Base-by-base conservation (phyloP, 495 filamentous ascomycete genomes). In the Parachaetomium inaequale region DNA sequence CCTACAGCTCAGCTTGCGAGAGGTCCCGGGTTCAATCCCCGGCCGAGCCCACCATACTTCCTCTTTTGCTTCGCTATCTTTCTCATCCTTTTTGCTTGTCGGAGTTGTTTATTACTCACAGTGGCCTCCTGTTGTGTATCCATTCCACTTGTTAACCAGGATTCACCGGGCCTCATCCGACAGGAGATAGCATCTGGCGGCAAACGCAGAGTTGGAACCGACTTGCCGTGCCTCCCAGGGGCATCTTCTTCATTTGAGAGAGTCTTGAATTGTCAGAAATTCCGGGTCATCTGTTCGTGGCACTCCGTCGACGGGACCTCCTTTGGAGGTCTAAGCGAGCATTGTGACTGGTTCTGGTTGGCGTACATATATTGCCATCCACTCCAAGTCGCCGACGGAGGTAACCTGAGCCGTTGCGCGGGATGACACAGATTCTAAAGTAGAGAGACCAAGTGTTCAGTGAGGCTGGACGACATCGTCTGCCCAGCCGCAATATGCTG, bases 21-120 rank as follows among this genome's bases (percentile, higher is more conserved):
- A 66, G 64, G 64, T 63, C 64, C 64, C 64, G 59, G 59, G 64
- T 66, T 66, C 64, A 49, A 66, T 63, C 59, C 64, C 59, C 64
- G 64, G 64, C 47, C 55, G 43, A 62, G 64, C 64, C 64, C 64
- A n/a, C n/a, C n/a, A n/a, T n/a, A n/a, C n/a, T n/a, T n/a, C n/a
- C n/a, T n/a, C n/a, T n/a, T n/a, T n/a, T n/a, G n/a, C n/a, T n/a
- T n/a, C 15, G 2, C 15, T n/a, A 25, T 19, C 23, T 10, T 51
- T 50, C 38, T 19, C 47, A 19, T 45, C 17, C n/a, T 15, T 51
- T 26, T 57, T 56, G 51, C 6, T 8, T 31, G 11, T 26, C 6
- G 21, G 3, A 21, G 6, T 15, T 19, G 3, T 21, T 21, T 21
- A 11, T 34, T 34, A 6, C 32, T 34, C 11, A 34, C 32, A 34